Conservation (phyloP, 2,329 filamentous ascomycete species). For the Epichloe scottii region DNA sequence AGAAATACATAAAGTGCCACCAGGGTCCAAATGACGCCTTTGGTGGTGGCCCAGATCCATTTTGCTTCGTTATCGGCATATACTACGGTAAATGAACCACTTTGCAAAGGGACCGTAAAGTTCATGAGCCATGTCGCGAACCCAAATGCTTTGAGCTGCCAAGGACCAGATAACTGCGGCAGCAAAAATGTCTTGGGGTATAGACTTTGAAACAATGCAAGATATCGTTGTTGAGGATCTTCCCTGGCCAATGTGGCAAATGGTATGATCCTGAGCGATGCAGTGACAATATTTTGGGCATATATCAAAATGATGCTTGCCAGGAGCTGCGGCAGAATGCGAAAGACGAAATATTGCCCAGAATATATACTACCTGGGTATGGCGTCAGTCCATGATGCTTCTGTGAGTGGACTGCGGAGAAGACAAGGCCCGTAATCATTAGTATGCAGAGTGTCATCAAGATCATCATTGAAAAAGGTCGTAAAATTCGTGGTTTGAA, state of each 20-base stretch:
- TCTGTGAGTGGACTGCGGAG: constrained; percentile 54
- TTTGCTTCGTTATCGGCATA: constrained; percentile 32
- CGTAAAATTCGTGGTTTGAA: constrained; percentile 64
- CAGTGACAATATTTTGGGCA: constrained; percentile 59
- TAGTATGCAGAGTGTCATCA: constrained; percentile 49
- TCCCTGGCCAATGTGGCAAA: constrained; percentile 66
- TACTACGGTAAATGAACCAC: constrained; percentile 58
- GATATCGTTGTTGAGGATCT: constrained; percentile 42
- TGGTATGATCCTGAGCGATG: constrained; percentile 65
- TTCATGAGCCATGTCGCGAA: constrained; percentile 64
- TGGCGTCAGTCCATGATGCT: constrained; percentile 50
- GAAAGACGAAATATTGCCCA: constrained; percentile 70
- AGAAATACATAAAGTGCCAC: constrained; percentile 62
- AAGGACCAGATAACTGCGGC: constrained; percentile 46
- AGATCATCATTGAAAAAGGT: constrained; percentile 45
- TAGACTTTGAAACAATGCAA: constrained; percentile 55
- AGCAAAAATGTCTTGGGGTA: constrained; percentile 58
- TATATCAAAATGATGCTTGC: constrained; percentile 63
- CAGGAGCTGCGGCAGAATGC: constrained; percentile 70
- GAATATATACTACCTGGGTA: constrained; percentile 58
- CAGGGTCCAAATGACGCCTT: constrained; percentile 66
- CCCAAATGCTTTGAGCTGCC: constrained; percentile 52
- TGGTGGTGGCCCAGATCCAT: constrained; percentile 73
- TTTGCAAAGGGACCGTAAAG: constrained; percentile 71
- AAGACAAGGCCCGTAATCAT: constrained; percentile 65